These are phyloP conservation scores for Stachybotrys chartarum DNA, from an alignment of 2,329 filamentous ascomycete genomes.

Conservation along the genomic window DNA sequence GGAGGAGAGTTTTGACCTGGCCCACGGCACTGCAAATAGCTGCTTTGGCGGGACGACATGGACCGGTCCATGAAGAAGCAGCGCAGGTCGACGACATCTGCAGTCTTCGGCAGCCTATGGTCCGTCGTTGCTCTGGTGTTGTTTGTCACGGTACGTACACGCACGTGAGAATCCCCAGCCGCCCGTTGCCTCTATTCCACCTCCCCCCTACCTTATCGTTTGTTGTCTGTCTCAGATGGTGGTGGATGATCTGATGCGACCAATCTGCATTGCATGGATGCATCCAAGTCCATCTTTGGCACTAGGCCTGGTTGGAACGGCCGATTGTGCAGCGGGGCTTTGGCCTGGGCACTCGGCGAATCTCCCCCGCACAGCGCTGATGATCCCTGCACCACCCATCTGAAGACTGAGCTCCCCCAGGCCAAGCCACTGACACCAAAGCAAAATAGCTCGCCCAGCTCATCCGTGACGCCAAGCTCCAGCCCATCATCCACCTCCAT, in stretches of 20 bases:
- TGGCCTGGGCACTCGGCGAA: background rate
- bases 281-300: background rate
- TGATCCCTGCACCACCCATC: background rate
- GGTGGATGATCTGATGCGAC: background rate
- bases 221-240: background rate
- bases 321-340: background rate
- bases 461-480: background rate
- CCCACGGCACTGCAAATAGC: background rate
- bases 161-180: background rate
- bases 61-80: background rate
- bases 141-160: background rate
- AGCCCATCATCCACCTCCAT: background rate
- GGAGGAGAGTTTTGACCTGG: background rate
- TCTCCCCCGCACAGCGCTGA: background rate
- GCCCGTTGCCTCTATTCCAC: background rate
- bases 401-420: background rate
- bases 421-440: background rate
- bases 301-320: background rate
- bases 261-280: background rate
- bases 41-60: background rate
- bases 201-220: too few relatives aligned
- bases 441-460: background rate
- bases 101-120: background rate
- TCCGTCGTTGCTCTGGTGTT: background rate
- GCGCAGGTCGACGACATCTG: background rate